These are phyloP conservation scores for Phytopythium litorale DNA, from an alignment of 352 stramenopile genomes.

Conservation along the genomic window DNA sequence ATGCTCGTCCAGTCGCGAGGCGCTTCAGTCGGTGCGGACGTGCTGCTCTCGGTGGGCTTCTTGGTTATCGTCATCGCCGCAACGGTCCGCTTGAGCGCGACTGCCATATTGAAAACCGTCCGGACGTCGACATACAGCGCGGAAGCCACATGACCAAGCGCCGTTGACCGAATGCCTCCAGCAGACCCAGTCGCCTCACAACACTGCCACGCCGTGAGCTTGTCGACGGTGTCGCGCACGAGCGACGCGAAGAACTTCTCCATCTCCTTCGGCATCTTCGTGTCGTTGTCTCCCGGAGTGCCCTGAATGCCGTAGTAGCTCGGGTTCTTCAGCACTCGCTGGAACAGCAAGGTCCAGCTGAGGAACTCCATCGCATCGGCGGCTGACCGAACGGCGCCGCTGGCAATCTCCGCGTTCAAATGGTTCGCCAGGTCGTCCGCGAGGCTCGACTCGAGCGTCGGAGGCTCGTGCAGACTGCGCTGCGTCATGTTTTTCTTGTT, in stretches of 20 bases:
- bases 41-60: neutral
- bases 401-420: constrained; percentile 96
- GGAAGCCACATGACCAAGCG: constrained; percentile 90
- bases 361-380: constrained; percentile 95
- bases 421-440: constrained; percentile 84
- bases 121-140: constrained; percentile 96
- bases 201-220: constrained; percentile 88
- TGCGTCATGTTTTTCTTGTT: constrained; percentile 99
- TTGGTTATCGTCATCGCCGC: constrained; percentile 8
- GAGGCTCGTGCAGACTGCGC: constrained; percentile 97
- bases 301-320: constrained; percentile 91
- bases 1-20: constrained; percentile 14
- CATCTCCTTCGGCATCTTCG: constrained; percentile 19
- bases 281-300: constrained; percentile 13
- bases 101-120: constrained; percentile 76
- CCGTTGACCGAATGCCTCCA: constrained; percentile 58
- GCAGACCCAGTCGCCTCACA: constrained; percentile 27
- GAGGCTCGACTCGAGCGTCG: constrained; percentile 97
- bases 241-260: constrained; percentile 84
- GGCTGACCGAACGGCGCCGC: constrained; percentile 82
- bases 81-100: constrained; percentile 21
- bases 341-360: constrained; percentile 97
- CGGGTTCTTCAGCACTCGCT: constrained; percentile 95
- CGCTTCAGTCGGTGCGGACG: neutral
- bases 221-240: constrained; percentile 62